These are phyloP conservation scores for Amanita pallidorosea DNA, from an alignment of 768 basidiomycete species.

Conservation along the genomic window DNA sequence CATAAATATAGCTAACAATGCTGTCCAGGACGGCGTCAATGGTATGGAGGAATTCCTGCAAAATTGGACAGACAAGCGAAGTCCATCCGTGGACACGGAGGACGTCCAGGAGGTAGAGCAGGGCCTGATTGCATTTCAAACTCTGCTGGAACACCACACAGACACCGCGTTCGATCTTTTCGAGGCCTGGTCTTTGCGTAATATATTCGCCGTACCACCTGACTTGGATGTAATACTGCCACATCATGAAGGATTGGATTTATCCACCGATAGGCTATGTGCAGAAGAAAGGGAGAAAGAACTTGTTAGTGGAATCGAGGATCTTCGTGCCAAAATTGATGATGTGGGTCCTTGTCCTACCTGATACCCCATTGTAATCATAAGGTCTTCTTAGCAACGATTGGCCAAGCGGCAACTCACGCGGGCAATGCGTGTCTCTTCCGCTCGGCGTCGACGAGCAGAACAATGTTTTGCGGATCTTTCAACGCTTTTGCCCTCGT, in stretches of 20 bases:
- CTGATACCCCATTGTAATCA: neutral
- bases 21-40: constrained; percentile 68
- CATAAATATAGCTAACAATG: constrained; percentile 72
- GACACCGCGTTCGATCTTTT: constrained; percentile 90
- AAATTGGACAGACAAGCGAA: constrained; percentile 54
- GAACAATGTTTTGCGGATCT: constrained; percentile 31
- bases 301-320: constrained; percentile 57
- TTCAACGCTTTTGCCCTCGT: constrained; percentile 22
- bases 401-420: constrained; percentile 45
- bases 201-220: constrained; percentile 71
- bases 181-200: constrained; percentile 81
- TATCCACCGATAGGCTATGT: constrained; percentile 43
- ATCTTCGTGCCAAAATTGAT: constrained; percentile 54
- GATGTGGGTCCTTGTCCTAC: constrained; percentile 37
- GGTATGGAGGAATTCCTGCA: constrained; percentile 71
- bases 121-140: constrained; percentile 80
- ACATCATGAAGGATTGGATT: constrained; percentile 64
- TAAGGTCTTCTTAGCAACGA: constrained; percentile 41
- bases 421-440: constrained; percentile 39
- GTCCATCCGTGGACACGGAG: constrained; percentile 26
- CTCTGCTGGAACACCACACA: constrained; percentile 77
- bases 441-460: constrained; percentile 34
- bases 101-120: constrained; percentile 67
- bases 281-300: constrained; percentile 52
- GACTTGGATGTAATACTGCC: constrained; percentile 64